Percentiles rank a stretch among this genome's conserved stretches.
phyloP scores from a whole-genome alignment of 352 stramenopile species.

The Phytophthora agathidicida region DNA sequence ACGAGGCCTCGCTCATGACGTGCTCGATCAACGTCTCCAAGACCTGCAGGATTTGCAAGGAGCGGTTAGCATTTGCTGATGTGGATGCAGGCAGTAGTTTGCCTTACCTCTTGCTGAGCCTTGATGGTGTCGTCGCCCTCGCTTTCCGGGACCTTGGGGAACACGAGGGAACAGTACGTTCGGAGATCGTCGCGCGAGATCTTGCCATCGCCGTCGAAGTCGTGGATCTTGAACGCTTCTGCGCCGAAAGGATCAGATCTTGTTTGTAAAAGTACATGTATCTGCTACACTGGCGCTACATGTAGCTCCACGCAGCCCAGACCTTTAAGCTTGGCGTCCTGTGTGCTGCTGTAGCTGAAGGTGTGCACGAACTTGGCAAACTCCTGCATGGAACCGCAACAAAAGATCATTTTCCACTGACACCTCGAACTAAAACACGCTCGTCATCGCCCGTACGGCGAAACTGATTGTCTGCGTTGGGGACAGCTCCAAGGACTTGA shows the following conservation, averaged over 20 bases:
- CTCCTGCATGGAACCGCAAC: constrained; percentile 38
- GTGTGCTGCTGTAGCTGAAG: constrained; percentile 67
- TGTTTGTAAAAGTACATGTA: no score
- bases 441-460: constrained; percentile 20
- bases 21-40: constrained; percentile 49
- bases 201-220: constrained; percentile 75
- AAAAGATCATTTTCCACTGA: not conserved
- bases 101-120: constrained; percentile 37
- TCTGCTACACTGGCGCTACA: not conserved
- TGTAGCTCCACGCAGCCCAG: not conserved
- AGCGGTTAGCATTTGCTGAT: not conserved
- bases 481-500: constrained; percentile 52
- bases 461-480: constrained; percentile 40
- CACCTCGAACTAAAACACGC: not conserved
- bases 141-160: constrained; percentile 36
- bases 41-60: constrained; percentile 19
- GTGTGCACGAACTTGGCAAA: constrained; percentile 57
- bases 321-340: constrained; percentile 61
- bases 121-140: constrained; percentile 24
- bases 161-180: constrained; percentile 51
- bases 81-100: not conserved
- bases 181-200: constrained; percentile 64
- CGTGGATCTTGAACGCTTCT: constrained; percentile 76
- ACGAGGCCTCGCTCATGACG: constrained; percentile 62
- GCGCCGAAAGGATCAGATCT: not conserved